A percentile compares a stretch with the other conserved stretches of the same genome.
phyloP scores from a whole-genome alignment of 441 rosid species.

The Gossypium gossypioides region DNA sequence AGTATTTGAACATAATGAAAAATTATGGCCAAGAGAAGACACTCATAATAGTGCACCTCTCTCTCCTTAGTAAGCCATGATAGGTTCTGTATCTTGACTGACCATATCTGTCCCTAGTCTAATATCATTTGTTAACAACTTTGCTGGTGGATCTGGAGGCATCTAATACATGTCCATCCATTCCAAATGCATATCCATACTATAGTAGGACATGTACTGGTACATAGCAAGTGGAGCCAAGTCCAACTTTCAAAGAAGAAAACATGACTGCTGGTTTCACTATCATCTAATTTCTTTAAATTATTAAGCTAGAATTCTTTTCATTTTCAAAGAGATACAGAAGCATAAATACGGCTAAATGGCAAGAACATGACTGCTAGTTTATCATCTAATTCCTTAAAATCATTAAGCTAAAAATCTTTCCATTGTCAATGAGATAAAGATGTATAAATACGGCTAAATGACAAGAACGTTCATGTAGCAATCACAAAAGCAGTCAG shows the following conservation, averaged over 20 bases:
- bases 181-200: constrained; percentile 1
- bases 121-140: neutral
- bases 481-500: neutral
- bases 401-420: neutral
- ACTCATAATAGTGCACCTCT: neutral
- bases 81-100: neutral
- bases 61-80: neutral
- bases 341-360: neutral
- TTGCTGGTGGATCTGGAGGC: neutral
- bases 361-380: neutral
- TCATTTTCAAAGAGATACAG: neutral
- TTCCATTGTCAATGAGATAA: neutral
- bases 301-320: neutral
- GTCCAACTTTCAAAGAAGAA: neutral
- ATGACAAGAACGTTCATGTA: neutral
- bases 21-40: neutral
- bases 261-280: neutral
- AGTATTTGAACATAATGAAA: neutral
- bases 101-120: neutral
- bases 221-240: neutral
- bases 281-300: constrained; percentile 1
- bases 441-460: neutral
- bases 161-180: neutral
- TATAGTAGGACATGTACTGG: neutral
- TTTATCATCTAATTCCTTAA: neutral